A percentile compares a stretch with the other conserved stretches of the same genome.
These are phyloP conservation scores for Sclerospora graminicola DNA, from an alignment of 352 stramenopile species.

Conservation along the genomic window DNA sequence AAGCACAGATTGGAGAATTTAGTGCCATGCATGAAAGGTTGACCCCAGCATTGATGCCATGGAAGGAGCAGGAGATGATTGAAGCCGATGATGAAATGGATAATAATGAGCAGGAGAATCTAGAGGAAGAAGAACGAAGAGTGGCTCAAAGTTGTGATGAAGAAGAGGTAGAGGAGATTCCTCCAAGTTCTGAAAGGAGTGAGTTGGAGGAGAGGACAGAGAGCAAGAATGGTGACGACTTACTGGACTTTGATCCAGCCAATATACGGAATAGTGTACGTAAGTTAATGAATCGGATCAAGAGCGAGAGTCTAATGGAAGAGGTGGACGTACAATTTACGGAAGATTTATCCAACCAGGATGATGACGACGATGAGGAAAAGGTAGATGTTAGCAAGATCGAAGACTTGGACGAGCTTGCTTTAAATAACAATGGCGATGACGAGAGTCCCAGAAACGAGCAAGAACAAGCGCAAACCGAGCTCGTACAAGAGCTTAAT, in stretches of 20 bases:
- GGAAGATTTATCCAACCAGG: constrained; percentile 26
- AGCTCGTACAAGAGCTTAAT: constrained; percentile 12
- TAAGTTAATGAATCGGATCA: constrained; percentile 40
- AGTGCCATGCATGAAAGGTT: constrained; percentile 22
- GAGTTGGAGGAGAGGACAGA: not conserved
- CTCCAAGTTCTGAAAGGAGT: not conserved
- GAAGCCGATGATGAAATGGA: constrained; percentile 8
- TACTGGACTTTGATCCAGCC: constrained; percentile 34
- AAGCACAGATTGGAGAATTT: constrained; percentile 17
- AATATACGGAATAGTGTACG: constrained; percentile 37
- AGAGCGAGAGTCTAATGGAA: constrained; percentile 25
- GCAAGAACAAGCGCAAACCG: constrained; percentile 4
- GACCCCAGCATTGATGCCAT: constrained; percentile 2
- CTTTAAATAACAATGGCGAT: constrained; percentile 8
- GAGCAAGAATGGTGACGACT: constrained; percentile 8
- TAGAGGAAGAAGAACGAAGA: constrained; percentile 26
- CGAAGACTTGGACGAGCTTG: constrained; percentile 5
- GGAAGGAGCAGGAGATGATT: constrained; percentile 15
- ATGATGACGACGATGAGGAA: constrained; percentile 18
- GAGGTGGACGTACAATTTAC: constrained; percentile 9
- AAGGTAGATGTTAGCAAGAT: constrained; percentile 7
- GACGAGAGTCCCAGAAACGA: constrained; percentile 6
- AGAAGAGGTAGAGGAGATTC: constrained; percentile 2
- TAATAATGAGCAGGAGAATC: constrained; percentile 26
- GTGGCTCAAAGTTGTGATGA: constrained; percentile 3